A percentile compares a stretch with the other conserved stretches of the same genome.
Evolutionary conservation across 371 early-diverging fungal genomes (phyloP).

Genomic region (Rhizomucor pusillus): DNA sequence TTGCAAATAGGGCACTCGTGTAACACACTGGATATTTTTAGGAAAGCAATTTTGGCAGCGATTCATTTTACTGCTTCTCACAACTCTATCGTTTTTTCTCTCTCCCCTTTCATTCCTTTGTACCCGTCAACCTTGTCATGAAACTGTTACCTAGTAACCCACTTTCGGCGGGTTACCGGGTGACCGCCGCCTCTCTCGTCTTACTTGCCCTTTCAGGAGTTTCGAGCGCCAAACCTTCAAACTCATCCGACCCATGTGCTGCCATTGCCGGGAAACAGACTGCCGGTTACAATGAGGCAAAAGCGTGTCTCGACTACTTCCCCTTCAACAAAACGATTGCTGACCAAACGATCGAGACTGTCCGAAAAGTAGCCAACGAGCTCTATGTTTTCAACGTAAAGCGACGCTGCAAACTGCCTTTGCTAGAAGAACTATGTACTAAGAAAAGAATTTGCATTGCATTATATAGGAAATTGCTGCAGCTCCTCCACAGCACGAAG

Average conservation of each 20-base stretch:
- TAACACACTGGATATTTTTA: too few relatives aligned
- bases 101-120: constrained; percentile 1
- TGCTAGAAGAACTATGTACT: too few relatives aligned
- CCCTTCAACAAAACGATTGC: constrained; percentile 41
- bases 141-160: constrained; percentile 11
- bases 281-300: constrained; percentile 42
- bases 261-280: constrained; percentile 41
- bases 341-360: constrained; percentile 40
- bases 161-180: constrained; percentile 12
- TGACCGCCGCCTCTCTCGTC: constrained; percentile 8
- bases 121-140: constrained; percentile 2
- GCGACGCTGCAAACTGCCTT: not conserved
- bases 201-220: constrained; percentile 1
- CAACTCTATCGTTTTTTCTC: too few relatives aligned
- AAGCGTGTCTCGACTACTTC: constrained; percentile 48
- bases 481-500: constrained; percentile 36
- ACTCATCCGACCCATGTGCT: constrained; percentile 35
- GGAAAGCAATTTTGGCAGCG: too few relatives aligned
- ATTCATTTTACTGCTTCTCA: too few relatives aligned
- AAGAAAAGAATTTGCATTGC: not conserved
- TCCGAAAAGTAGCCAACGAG: constrained; percentile 42
- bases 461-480: constrained; percentile 49
- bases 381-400: constrained; percentile 51
- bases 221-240: too few relatives aligned
- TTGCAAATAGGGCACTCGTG: too few relatives aligned